Conservation (phyloP, 164 flowering plant genomes). For the Tetracentron sinense region DNA sequence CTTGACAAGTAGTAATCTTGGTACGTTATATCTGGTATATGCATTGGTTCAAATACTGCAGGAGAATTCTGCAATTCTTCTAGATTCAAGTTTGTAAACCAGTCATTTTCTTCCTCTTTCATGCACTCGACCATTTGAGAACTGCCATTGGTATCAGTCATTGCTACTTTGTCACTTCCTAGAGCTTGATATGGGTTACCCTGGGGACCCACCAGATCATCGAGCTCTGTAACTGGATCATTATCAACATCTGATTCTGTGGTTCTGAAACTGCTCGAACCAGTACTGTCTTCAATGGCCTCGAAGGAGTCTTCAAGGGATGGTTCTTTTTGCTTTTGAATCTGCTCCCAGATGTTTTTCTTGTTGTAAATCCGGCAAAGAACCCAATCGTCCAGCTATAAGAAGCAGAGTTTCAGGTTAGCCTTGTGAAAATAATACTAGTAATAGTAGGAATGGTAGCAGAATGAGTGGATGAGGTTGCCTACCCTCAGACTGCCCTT, state of each 20-base stretch:
- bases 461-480: not conserved
- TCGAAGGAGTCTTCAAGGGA: slow-evolving; percentile 9
- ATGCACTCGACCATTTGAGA: slow-evolving; percentile 1
- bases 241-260: slow-evolving; percentile 18
- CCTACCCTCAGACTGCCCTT: slow-evolving; percentile 17
- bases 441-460: not conserved
- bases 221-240: slow-evolving; percentile 8
- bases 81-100: slow-evolving; percentile 18
- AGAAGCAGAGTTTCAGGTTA: slow-evolving; percentile 2
- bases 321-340: slow-evolving; percentile 6
- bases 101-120: slow-evolving; percentile 16
- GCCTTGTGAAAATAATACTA: not conserved
- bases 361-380: slow-evolving; percentile 28
- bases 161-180: not conserved
- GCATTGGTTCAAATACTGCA: slow-evolving; percentile 11
- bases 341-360: slow-evolving; percentile 14
- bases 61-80: slow-evolving; percentile 18
- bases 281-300: slow-evolving; percentile 7
- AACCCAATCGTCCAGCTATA: slow-evolving; percentile 29
- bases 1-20: slow-evolving; percentile 13
- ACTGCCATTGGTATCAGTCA: not conserved
- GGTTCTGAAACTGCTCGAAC: slow-evolving; percentile 15
- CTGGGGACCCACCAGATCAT: not conserved
- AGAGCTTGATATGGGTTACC: not conserved
- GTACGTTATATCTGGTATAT: slow-evolving; percentile 4